Evolutionary conservation across 2,329 filamentous ascomycete species (phyloP), one percentile per base, ranked within the genome.

Genomic region (Pseudogymnoascus verrucosus): DNA sequence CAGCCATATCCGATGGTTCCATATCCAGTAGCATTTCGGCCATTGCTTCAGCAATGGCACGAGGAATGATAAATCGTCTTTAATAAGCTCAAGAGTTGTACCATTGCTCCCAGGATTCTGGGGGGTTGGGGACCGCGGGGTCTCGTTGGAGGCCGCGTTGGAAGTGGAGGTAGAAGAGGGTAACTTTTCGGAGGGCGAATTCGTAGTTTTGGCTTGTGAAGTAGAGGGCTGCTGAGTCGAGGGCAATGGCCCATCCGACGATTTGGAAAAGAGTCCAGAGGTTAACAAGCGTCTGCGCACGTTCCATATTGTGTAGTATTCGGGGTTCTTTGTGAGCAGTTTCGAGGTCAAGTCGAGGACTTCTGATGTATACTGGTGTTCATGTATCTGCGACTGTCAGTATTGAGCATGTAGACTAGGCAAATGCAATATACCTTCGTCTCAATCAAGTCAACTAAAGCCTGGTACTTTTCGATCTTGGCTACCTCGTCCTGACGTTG

Each of bases 21-120:
- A 99, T 71, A 99, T 93, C 93, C 95, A 98, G 78, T 99, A 99
- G 80, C 95, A 98, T 75, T 99, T 99, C 5, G 95, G 95, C 68
- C 86, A 93, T 68, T 91, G 86, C 67, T 90, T 83, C 60, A 99
- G 83, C 19, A 99, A 82, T 0, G 91, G 90, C 42, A 97, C 84
- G 36, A 93, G 87, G 72, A 97, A 96, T 59, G 79, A 78, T 36
- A 99, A 80, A 74, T 99, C 95, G 63, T 83, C 79, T 57, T 84
- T 82, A 66, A 98, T 82, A 34, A 88, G 73, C 2, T 85, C 77
- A 44, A 79, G 74, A 67, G 75, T 81, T 78, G 76, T 82, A 84
- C 74, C 75, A 77, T 68, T 77, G 75, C 70, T 81, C 80, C 82
- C 82, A 82, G 72, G 31, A 69, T 65, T 80, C 77, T 60, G 83